Conservation (phyloP, 2,329 filamentous ascomycete genomes). For the Gaeumannomyces tritici region DNA sequence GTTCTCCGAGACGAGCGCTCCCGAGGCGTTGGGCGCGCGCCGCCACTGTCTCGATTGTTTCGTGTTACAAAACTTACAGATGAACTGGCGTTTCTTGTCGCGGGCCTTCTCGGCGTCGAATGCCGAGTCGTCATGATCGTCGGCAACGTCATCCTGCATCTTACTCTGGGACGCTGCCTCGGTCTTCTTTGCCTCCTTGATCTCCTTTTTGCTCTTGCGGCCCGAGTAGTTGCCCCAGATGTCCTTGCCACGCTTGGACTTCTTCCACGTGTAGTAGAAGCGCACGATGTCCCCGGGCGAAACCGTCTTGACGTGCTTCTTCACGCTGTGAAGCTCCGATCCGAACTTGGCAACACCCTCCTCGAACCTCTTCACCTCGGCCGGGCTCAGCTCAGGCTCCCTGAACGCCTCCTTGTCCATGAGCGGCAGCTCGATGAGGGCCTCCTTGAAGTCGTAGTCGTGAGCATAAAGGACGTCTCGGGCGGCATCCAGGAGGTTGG, state of each 20-base stretch:
- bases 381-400: conserved; percentile 68
- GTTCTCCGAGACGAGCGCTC: conserved; percentile 61
- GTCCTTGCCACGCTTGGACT: conserved; percentile 72
- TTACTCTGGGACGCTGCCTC: conserved; percentile 60
- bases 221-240: conserved; percentile 87
- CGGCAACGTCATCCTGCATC: conserved; percentile 82
- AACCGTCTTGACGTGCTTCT: conserved; percentile 76
- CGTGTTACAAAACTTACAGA: conserved; percentile 87
- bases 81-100: conserved; percentile 70
- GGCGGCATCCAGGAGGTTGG: conserved; percentile 82
- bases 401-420: conserved; percentile 66
- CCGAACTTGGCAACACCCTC: conserved; percentile 85
- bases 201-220: conserved; percentile 83
- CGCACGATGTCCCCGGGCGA: conserved; percentile 74
- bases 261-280: conserved; percentile 98
- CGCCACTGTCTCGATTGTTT: conserved; percentile 83
- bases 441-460: conserved; percentile 60
- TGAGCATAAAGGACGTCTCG: conserved; percentile 62
- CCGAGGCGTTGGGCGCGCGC: conserved; percentile 68
- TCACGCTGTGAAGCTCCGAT: conserved; percentile 77
- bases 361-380: conserved; percentile 84
- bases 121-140: conserved; percentile 88
- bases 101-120: conserved; percentile 83
- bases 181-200: conserved; percentile 65
- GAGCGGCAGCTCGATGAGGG: conserved; percentile 60